Percentiles rank a stretch among this genome's conserved stretches.
Conservation (phyloP, 164 flowering plant species). For the Stephania yunnanensis region DNA sequence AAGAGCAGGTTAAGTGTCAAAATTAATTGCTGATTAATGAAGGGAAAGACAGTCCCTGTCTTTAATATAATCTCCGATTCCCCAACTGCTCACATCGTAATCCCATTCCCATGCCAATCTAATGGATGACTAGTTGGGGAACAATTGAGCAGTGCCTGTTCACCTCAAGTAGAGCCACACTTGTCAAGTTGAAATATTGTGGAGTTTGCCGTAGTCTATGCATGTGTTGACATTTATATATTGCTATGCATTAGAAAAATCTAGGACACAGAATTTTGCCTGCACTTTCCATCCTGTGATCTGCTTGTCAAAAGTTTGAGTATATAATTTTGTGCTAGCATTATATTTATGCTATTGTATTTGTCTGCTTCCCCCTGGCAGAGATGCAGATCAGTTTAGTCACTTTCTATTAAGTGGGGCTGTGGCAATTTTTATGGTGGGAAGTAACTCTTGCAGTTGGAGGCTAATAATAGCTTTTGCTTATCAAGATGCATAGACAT, state of each 20-base stretch:
- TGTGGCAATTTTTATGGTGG: too few species aligned
- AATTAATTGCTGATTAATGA: conserved; percentile 32
- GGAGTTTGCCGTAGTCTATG: neutral
- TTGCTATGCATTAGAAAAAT: neutral
- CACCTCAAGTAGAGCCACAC: neutral
- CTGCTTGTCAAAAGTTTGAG: neutral
- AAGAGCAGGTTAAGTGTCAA: conserved; percentile 16
- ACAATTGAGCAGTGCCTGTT: neutral
- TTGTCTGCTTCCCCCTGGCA: too few species aligned
- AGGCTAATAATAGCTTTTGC: too few species aligned
- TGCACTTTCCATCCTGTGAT: neutral
- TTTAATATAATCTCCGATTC: too few species aligned
- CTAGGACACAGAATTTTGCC: neutral
- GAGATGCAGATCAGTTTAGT: too few species aligned
- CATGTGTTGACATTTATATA: neutral
- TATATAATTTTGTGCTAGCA: too few species aligned
- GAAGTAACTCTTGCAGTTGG: too few species aligned
- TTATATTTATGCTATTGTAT: too few species aligned
- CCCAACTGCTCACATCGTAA: conserved; percentile 12
- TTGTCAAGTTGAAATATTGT: neutral
- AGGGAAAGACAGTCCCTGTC: conserved; percentile 44
- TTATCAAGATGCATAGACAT: too few species aligned
- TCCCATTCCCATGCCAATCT: conserved; percentile 2
- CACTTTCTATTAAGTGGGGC: too few species aligned
- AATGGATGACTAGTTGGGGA: neutral